phyloP scores from a whole-genome alignment of 495 filamentous ascomycete species.

The Aspergillus funiculosus region DNA sequence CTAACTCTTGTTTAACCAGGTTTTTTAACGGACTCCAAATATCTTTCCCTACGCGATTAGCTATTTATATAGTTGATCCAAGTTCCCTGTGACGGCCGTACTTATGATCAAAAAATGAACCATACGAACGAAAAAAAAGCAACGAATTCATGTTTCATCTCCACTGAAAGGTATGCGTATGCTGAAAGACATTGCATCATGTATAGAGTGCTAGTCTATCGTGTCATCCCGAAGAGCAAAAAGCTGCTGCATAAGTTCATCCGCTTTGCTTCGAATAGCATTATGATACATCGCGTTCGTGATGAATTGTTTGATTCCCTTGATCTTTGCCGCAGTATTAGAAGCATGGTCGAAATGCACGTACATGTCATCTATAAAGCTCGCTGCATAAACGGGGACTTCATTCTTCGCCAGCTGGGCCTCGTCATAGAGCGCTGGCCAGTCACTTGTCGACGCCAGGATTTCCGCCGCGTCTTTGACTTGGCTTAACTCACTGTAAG shows the following conservation, averaged over 20 bases:
- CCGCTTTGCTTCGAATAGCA: slow-evolving; percentile 62
- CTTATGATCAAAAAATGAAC: too few relatives aligned
- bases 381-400: slow-evolving; percentile 83
- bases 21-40: slow-evolving; percentile 20
- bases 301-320: slow-evolving; percentile 70
- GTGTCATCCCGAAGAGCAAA: slow-evolving; percentile 68
- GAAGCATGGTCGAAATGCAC: slow-evolving; percentile 69
- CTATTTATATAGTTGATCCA: too few relatives aligned
- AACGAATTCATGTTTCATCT: too few relatives aligned
- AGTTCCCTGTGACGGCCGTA: too few relatives aligned
- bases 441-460: slow-evolving; percentile 59
- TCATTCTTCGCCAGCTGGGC: slow-evolving; percentile 66
- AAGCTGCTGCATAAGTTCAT: slow-evolving; percentile 65
- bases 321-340: slow-evolving; percentile 70
- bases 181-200: too few relatives aligned
- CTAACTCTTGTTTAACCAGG: slow-evolving; percentile 10
- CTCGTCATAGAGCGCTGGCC: slow-evolving; percentile 73
- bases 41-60: too few relatives aligned
- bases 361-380: slow-evolving; percentile 92
- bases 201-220: slow-evolving; percentile 68
- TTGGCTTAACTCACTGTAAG: slow-evolving; percentile 62
- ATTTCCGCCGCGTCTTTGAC: slow-evolving; percentile 61
- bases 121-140: too few relatives aligned
- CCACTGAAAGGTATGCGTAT: too few relatives aligned
- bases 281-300: slow-evolving; percentile 87